Evolutionary conservation across 331 rosid species (phyloP).

Genomic region (Cydonia oblonga): DNA sequence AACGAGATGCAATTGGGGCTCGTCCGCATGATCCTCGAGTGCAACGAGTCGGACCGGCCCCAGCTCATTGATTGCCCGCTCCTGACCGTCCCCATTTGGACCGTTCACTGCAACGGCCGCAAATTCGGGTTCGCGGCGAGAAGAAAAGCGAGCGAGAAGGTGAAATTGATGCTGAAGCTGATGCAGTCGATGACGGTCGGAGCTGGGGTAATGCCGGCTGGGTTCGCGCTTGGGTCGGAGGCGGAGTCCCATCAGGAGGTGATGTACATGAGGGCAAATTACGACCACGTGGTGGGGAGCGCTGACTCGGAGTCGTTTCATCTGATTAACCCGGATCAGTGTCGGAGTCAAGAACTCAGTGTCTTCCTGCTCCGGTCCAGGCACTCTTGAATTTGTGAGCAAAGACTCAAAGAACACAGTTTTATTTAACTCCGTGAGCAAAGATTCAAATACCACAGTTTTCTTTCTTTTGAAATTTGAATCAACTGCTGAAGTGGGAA

Average conservation of each 20-base stretch:
- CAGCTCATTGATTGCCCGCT: conserved; percentile 39
- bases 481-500: background rate
- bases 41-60: conserved; percentile 19
- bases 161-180: conserved; percentile 43
- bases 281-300: conserved; percentile 80
- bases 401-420: background rate
- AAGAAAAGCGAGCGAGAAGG: conserved; percentile 38
- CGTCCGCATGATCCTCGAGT: conserved; percentile 74
- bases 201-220: conserved; percentile 71
- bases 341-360: conserved; percentile 80
- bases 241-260: conserved; percentile 40
- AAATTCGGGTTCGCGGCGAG: conserved; percentile 54
- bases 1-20: conserved; percentile 77
- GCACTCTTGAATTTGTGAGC: conserved; percentile 8
- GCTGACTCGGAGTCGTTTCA: conserved; percentile 74
- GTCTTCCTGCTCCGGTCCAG: conserved; percentile 79
- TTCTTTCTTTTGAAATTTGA: background rate
- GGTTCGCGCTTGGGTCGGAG: conserved; percentile 28
- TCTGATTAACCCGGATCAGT: conserved; percentile 85
- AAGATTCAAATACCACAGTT: background rate
- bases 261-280: conserved; percentile 82
- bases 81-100: conserved; percentile 59
- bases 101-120: conserved; percentile 59
- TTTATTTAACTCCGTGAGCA: background rate
- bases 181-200: conserved; percentile 81